Percentiles rank a stretch among this genome's conserved stretches.
These are phyloP conservation scores for Patellifolia procumbens DNA, from an alignment of 179 eudicot species.

Conservation along the genomic window DNA sequence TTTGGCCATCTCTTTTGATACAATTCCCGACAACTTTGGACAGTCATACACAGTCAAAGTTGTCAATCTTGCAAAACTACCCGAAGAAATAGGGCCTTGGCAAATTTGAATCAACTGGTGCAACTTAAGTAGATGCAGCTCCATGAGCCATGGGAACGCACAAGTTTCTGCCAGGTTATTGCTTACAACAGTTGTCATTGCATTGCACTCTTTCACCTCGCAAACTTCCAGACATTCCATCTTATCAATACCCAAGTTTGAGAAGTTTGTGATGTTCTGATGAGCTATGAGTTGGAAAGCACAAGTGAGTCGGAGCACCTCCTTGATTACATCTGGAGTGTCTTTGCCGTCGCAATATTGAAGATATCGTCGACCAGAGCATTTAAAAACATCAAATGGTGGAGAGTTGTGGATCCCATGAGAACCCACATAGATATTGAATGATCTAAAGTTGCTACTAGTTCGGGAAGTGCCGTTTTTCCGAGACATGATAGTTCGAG, in stretches of 20 bases:
- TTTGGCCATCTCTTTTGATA: conserved; percentile 20
- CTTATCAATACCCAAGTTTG: conserved; percentile 26
- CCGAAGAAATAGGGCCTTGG: conserved; percentile 2
- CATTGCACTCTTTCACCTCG: conserved; percentile 24
- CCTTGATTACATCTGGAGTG: conserved; percentile 16
- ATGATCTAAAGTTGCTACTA: conserved; percentile 30
- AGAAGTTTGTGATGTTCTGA: conserved; percentile 14
- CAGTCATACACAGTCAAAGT: conserved; percentile 26
- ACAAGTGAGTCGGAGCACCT: conserved; percentile 28
- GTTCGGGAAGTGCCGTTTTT: conserved; percentile 7
- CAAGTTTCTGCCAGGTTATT: background rate
- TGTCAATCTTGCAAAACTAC: conserved; percentile 23
- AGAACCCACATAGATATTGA: conserved; percentile 25
- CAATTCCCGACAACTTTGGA: conserved; percentile 13
- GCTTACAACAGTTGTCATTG: conserved; percentile 14
- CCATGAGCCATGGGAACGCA: conserved; percentile 29
- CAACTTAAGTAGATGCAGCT: conserved; percentile 21
- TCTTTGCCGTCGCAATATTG: conserved; percentile 20
- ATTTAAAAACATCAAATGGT: conserved; percentile 15
- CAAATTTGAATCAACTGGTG: conserved; percentile 5
- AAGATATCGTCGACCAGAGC: conserved; percentile 26
- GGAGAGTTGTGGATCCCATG: background rate
- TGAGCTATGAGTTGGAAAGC: conserved; percentile 34
- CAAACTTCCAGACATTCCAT: conserved; percentile 33
- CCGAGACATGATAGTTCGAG: conserved; percentile 15